A percentile compares a stretch with the other conserved stretches of the same genome.
Evolutionary conservation across 768 basidiomycete genomes (phyloP).

Genomic region (Agrocybe pediades): DNA sequence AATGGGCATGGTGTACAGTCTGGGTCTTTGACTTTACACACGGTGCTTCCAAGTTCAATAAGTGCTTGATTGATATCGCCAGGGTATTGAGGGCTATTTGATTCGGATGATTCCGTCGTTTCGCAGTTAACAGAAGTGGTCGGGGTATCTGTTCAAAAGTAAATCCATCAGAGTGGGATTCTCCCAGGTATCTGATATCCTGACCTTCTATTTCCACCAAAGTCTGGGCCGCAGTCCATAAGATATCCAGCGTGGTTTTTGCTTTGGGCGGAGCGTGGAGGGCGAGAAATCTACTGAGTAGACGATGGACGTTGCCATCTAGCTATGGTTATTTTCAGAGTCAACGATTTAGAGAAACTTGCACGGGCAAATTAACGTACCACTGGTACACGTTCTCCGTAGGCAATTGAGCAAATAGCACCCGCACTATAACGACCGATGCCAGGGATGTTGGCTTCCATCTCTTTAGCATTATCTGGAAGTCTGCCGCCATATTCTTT

Average conservation of each 20-base stretch:
- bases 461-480: constrained; percentile 76
- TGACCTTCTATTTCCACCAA: constrained; percentile 54
- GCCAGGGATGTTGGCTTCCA: constrained; percentile 85
- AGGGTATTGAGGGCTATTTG: constrained; percentile 42
- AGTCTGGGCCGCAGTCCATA: constrained; percentile 79
- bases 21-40: constrained; percentile 87
- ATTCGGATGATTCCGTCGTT: constrained; percentile 12
- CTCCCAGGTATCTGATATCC: not conserved
- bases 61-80: constrained; percentile 92
- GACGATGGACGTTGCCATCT: constrained; percentile 87
- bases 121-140: constrained; percentile 5
- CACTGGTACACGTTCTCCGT: constrained; percentile 79
- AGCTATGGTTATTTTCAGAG: constrained; percentile 47
- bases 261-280: constrained; percentile 81
- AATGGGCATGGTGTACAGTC: constrained; percentile 75
- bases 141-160: not conserved
- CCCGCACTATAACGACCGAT: constrained; percentile 91
- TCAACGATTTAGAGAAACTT: constrained; percentile 1
- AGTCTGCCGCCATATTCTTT: constrained; percentile 66
- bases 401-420: constrained; percentile 85
- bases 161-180: too few species aligned
- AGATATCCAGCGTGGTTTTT: constrained; percentile 72
- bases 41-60: constrained; percentile 92
- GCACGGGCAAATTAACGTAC: constrained; percentile 45
- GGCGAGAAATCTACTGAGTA: constrained; percentile 83